Evolutionary conservation across 768 basidiomycete species (phyloP).

Genomic region (Leccinum imitatum): DNA sequence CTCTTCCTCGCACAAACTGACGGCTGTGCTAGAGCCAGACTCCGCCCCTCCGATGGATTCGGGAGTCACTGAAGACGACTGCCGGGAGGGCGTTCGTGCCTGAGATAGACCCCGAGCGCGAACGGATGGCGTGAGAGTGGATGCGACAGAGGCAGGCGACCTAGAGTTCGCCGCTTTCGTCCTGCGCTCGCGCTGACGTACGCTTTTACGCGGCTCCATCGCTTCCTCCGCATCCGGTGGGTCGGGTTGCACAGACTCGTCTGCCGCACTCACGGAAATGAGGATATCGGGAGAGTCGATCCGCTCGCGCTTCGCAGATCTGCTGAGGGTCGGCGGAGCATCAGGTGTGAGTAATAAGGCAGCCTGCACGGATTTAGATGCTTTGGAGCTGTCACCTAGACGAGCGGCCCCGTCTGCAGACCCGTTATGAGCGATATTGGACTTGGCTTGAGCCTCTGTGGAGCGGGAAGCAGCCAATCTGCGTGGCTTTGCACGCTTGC

Average conservation of each 20-base stretch:
- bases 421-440: slow-evolving; percentile 4
- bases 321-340: slow-evolving; percentile 4
- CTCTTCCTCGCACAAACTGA: slow-evolving; percentile 32
- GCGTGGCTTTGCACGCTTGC: slow-evolving; percentile 32
- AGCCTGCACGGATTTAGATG: background rate
- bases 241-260: slow-evolving; percentile 14
- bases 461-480: slow-evolving; percentile 17
- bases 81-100: slow-evolving; percentile 23
- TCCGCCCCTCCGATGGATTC: slow-evolving; percentile 29
- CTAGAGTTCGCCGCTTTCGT: slow-evolving; percentile 16
- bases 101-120: slow-evolving; percentile 22
- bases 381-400: background rate
- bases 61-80: slow-evolving; percentile 22
- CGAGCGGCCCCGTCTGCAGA: slow-evolving; percentile 6
- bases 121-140: slow-evolving; percentile 31
- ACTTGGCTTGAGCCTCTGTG: slow-evolving; percentile 6
- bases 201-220: slow-evolving; percentile 28
- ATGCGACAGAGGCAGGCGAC: slow-evolving; percentile 30
- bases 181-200: slow-evolving; percentile 32
- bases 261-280: slow-evolving; percentile 3
- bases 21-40: slow-evolving; percentile 35
- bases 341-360: slow-evolving; percentile 24
- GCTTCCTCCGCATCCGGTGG: slow-evolving; percentile 20
- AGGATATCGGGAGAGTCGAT: slow-evolving; percentile 18
- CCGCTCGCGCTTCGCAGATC: slow-evolving; percentile 23